A percentile compares a stretch with the other conserved stretches of the same genome.
Evolutionary conservation across 441 rosid species (phyloP).

Genomic region (Raphanus hybrid): DNA sequence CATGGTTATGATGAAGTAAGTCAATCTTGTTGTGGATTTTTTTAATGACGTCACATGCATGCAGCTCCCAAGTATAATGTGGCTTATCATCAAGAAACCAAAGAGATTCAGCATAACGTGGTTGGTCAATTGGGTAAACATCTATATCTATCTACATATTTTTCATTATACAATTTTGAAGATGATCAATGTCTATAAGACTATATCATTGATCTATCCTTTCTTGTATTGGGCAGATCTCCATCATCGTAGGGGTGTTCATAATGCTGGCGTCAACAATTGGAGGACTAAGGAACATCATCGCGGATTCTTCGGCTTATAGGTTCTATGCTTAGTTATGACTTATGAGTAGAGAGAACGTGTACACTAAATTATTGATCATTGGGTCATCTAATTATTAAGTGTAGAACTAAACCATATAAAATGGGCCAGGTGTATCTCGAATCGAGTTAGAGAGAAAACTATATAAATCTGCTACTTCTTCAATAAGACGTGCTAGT

Average conservation of each 20-base stretch:
- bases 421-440: neutral
- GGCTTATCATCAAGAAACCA: conserved; percentile 92
- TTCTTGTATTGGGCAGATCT: conserved; percentile 46
- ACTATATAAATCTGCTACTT: conserved; percentile 11
- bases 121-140: conserved; percentile 87
- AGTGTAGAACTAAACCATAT: conserved; percentile 30
- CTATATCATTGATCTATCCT: neutral
- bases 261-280: conserved; percentile 89
- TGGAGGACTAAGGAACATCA: conserved; percentile 84
- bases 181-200: conserved; percentile 7
- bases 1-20: neutral
- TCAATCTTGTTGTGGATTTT: conserved; percentile 6
- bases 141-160: neutral
- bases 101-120: conserved; percentile 68
- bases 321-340: conserved; percentile 63
- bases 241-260: conserved; percentile 66
- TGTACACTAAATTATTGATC: conserved; percentile 16
- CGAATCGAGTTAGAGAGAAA: neutral
- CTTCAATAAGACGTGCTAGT: conserved; percentile 25
- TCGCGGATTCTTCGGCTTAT: conserved; percentile 74
- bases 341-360: neutral
- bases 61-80: conserved; percentile 92
- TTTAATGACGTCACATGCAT: neutral
- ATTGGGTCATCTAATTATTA: conserved; percentile 14
- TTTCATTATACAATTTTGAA: neutral